phyloP scores from a whole-genome alignment of 2,329 filamentous ascomycete species.

The Xylaria sp. region DNA sequence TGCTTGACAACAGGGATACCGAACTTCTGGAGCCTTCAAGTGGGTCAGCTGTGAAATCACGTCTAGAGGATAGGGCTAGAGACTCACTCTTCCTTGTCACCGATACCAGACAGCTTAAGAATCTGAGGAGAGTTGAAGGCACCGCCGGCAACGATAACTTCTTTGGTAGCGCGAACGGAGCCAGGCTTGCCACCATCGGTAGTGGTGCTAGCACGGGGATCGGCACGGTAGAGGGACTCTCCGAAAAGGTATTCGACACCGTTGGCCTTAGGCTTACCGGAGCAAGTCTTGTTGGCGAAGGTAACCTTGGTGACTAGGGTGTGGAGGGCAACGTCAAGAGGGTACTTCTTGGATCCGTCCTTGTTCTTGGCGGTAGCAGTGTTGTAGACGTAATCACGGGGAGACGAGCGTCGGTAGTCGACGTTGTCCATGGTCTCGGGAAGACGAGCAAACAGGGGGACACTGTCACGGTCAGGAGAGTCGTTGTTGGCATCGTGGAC shows the following conservation, averaged over 20 bases:
- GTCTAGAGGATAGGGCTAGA: too few species aligned
- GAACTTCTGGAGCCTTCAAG: conserved; percentile 52
- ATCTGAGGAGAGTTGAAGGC: conserved; percentile 66
- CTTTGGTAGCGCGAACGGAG: conserved; percentile 34
- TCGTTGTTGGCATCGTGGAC: conserved; percentile 23
- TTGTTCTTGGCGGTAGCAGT: conserved; percentile 53
- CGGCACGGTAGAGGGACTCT: conserved; percentile 35
- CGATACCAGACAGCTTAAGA: conserved; percentile 64
- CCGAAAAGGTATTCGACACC: conserved; percentile 37
- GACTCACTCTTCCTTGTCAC: conserved; percentile 55
- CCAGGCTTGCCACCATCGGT: conserved; percentile 27
- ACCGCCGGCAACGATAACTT: conserved; percentile 53
- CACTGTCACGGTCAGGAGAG: conserved; percentile 24
- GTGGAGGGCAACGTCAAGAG: conserved; percentile 51
- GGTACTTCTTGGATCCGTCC: conserved; percentile 59
- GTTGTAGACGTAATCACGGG: conserved; percentile 61
- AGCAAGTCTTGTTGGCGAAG: conserved; percentile 49
- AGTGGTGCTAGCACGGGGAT: conserved; percentile 24
- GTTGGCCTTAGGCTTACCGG: conserved; percentile 47
- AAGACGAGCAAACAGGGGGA: conserved; percentile 53
- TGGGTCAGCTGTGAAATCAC: conserved; percentile 4
- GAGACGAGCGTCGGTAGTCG: conserved; percentile 59
- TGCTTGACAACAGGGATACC: conserved; percentile 59
- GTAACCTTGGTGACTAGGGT: conserved; percentile 56
- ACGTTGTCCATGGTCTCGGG: conserved; percentile 59